Percentiles rank a stretch among this genome's conserved stretches.
Conservation (phyloP, 179 eudicot species). For the Beta lomatogona region DNA sequence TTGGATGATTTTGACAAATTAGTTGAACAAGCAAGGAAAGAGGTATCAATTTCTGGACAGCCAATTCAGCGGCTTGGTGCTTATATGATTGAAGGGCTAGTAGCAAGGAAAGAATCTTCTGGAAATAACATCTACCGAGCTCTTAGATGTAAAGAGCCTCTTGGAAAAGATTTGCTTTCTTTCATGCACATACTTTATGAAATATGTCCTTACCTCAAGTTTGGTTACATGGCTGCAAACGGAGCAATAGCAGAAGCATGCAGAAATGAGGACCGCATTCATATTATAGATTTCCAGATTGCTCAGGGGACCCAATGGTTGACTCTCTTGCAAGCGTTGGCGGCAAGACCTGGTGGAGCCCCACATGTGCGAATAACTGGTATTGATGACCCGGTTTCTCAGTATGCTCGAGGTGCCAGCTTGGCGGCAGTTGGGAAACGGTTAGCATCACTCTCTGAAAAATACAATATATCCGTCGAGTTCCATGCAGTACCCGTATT, state of each 20-base stretch:
- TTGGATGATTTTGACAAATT: slow-evolving; percentile 60
- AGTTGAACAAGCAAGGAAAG: slow-evolving; percentile 50
- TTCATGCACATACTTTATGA: slow-evolving; percentile 88
- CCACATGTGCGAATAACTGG: slow-evolving; percentile 88
- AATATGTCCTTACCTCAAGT: slow-evolving; percentile 83
- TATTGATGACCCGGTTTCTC: slow-evolving; percentile 81
- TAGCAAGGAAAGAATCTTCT: slow-evolving; percentile 76
- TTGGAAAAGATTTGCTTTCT: slow-evolving; percentile 78
- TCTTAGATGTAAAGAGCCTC: slow-evolving; percentile 79
- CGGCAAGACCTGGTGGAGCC: slow-evolving; percentile 82
- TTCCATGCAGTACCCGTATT: slow-evolving; percentile 71
- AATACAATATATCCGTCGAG: slow-evolving; percentile 69
- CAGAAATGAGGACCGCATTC: slow-evolving; percentile 73
- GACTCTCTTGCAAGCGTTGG: slow-evolving; percentile 90
- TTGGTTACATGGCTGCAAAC: slow-evolving; percentile 96
- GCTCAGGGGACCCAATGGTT: slow-evolving; percentile 92
- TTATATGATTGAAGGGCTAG: slow-evolving; percentile 84
- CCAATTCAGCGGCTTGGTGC: slow-evolving; percentile 97
- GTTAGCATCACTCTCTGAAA: slow-evolving; percentile 59
- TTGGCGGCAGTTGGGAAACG: slow-evolving; percentile 61
- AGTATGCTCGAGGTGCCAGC: slow-evolving; percentile 81
- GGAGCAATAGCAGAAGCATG: slow-evolving; percentile 98
- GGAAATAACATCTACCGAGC: slow-evolving; percentile 80
- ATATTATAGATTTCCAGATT: slow-evolving; percentile 88
- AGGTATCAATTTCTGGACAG: slow-evolving; percentile 75